Base-by-base conservation (phyloP, 2,329 filamentous ascomycete species). In the Diaporthe aspalathi region DNA sequence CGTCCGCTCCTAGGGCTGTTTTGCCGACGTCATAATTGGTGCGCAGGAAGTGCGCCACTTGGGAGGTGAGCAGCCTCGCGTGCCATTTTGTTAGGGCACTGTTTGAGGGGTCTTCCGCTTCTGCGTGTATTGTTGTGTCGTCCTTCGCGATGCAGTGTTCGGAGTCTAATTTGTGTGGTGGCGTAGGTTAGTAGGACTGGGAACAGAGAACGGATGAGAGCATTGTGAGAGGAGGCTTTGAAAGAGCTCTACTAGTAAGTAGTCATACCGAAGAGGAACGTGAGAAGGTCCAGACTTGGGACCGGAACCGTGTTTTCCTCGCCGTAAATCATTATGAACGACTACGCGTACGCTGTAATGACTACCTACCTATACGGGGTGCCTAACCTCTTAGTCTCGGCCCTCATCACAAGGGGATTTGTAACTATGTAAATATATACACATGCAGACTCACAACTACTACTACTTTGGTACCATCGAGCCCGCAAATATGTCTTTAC, bases 331-430 rank as follows among this genome's bases (percentile, higher is more conserved):
- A 63, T 63, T 17, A 32, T 40, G 43, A 32, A 40, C 16, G 6
- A 12, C 12, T 53, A 12, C 12, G 24, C 20, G 2, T 11, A 27
- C 1, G 11, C 14, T 27, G 5, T 17, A 2, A 14, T 16, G 5
- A 5, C 14, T 20, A 35, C 32, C 17, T 29, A 5, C 11, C 1
- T n/a, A n/a, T n/a, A n/a, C n/a, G n/a, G 0, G 24, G 11, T 52
- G 14, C 5, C 27, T 4, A 1, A 1, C 9, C 11, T 53, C 0
- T 1, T 4, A 32, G 20, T 32, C 7, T 1, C 12, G 16, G 2
- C 4, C n/a, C 17, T 4, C 16, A 1, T 29, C 24, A 17, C 11
- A 52, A 3, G 1, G 22, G 0, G 3, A 2, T 0, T 20, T 0
- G 14, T 32, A n/a, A n/a, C n/a, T 7, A 62, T 29, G n/a, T 47